Conservation (phyloP, 257 asterid species). For the Jacaranda mimosifolia region DNA sequence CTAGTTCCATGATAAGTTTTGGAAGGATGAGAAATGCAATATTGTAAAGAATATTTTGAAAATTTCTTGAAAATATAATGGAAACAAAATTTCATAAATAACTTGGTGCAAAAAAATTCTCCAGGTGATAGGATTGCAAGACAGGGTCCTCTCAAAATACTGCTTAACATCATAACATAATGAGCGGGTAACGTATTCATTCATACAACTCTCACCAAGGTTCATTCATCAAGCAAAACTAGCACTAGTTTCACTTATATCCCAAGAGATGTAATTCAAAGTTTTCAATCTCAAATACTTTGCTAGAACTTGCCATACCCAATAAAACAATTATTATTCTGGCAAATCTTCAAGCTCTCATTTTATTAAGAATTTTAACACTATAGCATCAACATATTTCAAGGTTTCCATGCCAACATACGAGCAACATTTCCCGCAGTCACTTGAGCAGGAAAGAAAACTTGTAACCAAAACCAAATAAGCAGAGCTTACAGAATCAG, state of each 20-base stretch:
- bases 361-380: conserved; percentile 11
- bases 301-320: conserved; percentile 1
- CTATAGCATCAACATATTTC: neutral
- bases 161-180: neutral
- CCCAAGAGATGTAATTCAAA: neutral
- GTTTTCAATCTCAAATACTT: neutral
- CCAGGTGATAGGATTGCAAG: no score
- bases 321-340: neutral
- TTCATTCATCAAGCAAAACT: neutral
- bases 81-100: neutral
- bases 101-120: no score
- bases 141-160: neutral
- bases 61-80: neutral
- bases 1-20: no score
- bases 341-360: neutral
- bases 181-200: neutral
- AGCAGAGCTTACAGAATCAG: conserved; percentile 62
- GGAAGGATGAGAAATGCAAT: neutral
- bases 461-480: conserved; percentile 34
- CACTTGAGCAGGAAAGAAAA: conserved; percentile 31
- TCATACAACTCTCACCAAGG: neutral
- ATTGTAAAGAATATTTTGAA: neutral
- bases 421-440: conserved; percentile 23
- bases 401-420: conserved; percentile 15
- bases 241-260: neutral